phyloP scores from a whole-genome alignment of 768 basidiomycete species.

The Mycena galopus region DNA sequence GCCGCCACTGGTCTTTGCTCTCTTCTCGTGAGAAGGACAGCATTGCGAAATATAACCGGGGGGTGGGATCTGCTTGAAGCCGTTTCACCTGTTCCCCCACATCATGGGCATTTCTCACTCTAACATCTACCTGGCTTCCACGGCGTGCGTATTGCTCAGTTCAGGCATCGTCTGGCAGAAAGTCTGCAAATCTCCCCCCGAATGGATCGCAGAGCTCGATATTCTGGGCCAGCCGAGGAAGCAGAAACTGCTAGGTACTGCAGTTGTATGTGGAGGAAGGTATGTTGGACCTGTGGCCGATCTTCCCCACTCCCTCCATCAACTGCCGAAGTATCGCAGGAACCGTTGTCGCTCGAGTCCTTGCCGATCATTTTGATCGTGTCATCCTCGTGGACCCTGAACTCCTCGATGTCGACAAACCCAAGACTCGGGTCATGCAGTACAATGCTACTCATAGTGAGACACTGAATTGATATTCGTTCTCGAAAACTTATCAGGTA shows the following conservation, averaged over 20 bases:
- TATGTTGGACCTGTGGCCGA: constrained; percentile 6
- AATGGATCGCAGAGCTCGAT: constrained; percentile 17
- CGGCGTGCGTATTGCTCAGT: not conserved
- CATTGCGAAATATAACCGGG: too few species aligned
- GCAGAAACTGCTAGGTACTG: constrained; percentile 27
- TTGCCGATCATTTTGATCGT: too few species aligned
- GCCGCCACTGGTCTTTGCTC: too few species aligned
- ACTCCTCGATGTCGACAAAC: too few species aligned
- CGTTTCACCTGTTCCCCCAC: too few species aligned
- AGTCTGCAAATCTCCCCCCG: constrained; percentile 4
- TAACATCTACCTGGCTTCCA: not conserved
- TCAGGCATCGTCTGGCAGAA: constrained; percentile 20
- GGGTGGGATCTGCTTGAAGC: too few species aligned
- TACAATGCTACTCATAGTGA: constrained; percentile 35
- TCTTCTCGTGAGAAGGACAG: too few species aligned
- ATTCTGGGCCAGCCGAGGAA: constrained; percentile 7
- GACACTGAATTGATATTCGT: not conserved
- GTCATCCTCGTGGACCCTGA: too few species aligned
- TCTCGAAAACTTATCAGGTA: not conserved
- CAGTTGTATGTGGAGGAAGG: too few species aligned
- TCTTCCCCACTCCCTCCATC: too few species aligned
- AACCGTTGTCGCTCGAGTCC: constrained; percentile 41
- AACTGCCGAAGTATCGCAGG: constrained; percentile 40
- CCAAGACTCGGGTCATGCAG: constrained; percentile 35
- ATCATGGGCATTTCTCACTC: too few species aligned